Conservation (phyloP, 2,329 filamentous ascomycete genomes). For the Didymella exigua region DNA sequence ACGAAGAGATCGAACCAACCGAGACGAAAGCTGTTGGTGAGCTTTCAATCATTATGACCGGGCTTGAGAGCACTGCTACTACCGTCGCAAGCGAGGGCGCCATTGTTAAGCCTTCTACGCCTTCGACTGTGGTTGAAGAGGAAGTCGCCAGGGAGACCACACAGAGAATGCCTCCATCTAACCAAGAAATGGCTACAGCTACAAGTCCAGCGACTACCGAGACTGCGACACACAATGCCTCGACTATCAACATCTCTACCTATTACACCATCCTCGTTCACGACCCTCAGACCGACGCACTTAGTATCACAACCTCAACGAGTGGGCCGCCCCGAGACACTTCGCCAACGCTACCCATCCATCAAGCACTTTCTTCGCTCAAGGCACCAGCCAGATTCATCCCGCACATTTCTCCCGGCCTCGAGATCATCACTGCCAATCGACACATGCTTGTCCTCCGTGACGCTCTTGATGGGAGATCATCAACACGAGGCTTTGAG, state of each 20-base stretch:
- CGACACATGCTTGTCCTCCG: slow-evolving; percentile 42
- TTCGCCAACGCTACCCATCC: slow-evolving; percentile 30
- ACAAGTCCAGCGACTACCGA: background rate
- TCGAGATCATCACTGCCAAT: slow-evolving; percentile 38
- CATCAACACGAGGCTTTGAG: slow-evolving; percentile 17
- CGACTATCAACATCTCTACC: background rate
- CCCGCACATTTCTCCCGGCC: slow-evolving; percentile 33
- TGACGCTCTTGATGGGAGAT: slow-evolving; percentile 15
- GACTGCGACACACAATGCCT: background rate
- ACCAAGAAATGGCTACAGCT: background rate
- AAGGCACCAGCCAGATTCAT: slow-evolving; percentile 38
- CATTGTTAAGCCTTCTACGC: background rate
- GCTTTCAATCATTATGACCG: too few relatives aligned
- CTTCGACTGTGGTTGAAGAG: background rate
- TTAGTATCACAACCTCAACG: slow-evolving; percentile 35
- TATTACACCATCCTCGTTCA: slow-evolving; percentile 37
- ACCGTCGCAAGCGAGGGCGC: background rate
- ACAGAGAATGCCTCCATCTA: background rate
- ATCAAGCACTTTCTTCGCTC: slow-evolving; percentile 36
- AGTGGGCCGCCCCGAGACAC: slow-evolving; percentile 19
- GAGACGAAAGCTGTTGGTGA: background rate
- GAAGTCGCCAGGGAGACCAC: background rate
- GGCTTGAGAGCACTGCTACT: background rate
- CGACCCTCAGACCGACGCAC: slow-evolving; percentile 32
- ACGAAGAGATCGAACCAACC: background rate